A percentile compares a stretch with the other conserved stretches of the same genome.
These are phyloP conservation scores for Phytophthora sp. DNA, from an alignment of 352 stramenopile genomes.

Conservation along the genomic window DNA sequence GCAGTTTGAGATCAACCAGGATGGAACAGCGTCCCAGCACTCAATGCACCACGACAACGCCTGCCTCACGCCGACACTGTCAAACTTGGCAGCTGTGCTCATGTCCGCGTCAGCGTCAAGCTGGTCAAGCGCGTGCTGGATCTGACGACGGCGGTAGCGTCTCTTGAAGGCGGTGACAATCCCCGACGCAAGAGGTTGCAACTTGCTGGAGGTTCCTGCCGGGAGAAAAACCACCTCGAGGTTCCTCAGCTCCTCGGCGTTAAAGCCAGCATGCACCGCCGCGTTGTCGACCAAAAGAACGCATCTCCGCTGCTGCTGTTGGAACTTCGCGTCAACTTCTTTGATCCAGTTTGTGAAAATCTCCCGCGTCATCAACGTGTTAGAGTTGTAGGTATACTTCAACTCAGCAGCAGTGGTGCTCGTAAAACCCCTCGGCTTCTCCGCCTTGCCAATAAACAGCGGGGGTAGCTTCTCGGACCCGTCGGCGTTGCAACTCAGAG, in stretches of 20 bases:
- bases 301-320: constrained; percentile 21
- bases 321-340: constrained; percentile 29
- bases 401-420: constrained; percentile 9
- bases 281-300: constrained; percentile 38
- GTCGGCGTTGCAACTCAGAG: constrained; percentile 35
- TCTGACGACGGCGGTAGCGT: constrained; percentile 35
- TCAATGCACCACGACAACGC: constrained; percentile 33
- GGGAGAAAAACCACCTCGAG: constrained; percentile 33
- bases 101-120: constrained; percentile 26
- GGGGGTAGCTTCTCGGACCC: constrained; percentile 38
- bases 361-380: constrained; percentile 37
- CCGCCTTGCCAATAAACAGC: constrained; percentile 43
- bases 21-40: constrained; percentile 26
- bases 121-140: constrained; percentile 31
- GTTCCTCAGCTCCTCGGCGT: constrained; percentile 22
- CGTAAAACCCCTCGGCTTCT: constrained; percentile 36
- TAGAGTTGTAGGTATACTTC: constrained; percentile 35
- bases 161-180: constrained; percentile 33
- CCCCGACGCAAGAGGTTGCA: constrained; percentile 32
- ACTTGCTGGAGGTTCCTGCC: constrained; percentile 3
- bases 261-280: constrained; percentile 27
- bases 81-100: constrained; percentile 18
- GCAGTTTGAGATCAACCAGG: constrained; percentile 11
- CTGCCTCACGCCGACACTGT: constrained; percentile 28
- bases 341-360: constrained; percentile 45